These are phyloP conservation scores for Sugiyamaella paludigena DNA, from an alignment of 1,139 yeast genomes.

Conservation along the genomic window DNA sequence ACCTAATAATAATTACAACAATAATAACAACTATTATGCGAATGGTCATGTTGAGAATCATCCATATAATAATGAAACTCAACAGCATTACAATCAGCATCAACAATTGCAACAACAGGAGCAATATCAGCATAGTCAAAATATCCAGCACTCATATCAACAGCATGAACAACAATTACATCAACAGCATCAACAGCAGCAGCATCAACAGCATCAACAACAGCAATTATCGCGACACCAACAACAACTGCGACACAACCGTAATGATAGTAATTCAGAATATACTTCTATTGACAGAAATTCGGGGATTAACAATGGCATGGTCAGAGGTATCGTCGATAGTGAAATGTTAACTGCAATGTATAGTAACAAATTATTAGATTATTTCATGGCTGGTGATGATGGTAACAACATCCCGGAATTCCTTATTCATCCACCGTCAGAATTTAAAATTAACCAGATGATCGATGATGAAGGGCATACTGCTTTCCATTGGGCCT, in stretches of 20 bases:
- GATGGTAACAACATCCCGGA: conserved; percentile 60
- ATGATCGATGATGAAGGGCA: conserved; percentile 95
- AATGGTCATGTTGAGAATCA: conserved; percentile 1
- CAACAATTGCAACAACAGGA: conserved; percentile 1
- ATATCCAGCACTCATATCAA: neutral
- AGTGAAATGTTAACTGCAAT: conserved; percentile 40
- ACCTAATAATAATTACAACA: conserved; percentile 6
- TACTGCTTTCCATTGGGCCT: conserved; percentile 95
- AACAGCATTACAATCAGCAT: neutral
- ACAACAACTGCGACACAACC: conserved; percentile 13
- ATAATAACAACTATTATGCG: conserved; percentile 2
- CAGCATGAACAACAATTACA: neutral
- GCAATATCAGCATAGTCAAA: neutral
- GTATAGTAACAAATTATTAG: conserved; percentile 46
- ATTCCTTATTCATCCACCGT: conserved; percentile 70
- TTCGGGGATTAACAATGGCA: too few species aligned
- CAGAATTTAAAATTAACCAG: conserved; percentile 77
- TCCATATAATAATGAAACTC: conserved; percentile 3
- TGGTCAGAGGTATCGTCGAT: conserved; percentile 24
- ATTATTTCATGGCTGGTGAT: conserved; percentile 55
- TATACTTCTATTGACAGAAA: conserved; percentile 17
- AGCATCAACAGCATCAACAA: neutral
- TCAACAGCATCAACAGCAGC: neutral
- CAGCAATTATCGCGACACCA: conserved; percentile 5
- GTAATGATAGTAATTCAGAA: conserved; percentile 17